Evolutionary conservation across 148 eudicot species (phyloP), one percentile per base, ranked within the genome.

Genomic region (Rhododendron simsii): DNA sequence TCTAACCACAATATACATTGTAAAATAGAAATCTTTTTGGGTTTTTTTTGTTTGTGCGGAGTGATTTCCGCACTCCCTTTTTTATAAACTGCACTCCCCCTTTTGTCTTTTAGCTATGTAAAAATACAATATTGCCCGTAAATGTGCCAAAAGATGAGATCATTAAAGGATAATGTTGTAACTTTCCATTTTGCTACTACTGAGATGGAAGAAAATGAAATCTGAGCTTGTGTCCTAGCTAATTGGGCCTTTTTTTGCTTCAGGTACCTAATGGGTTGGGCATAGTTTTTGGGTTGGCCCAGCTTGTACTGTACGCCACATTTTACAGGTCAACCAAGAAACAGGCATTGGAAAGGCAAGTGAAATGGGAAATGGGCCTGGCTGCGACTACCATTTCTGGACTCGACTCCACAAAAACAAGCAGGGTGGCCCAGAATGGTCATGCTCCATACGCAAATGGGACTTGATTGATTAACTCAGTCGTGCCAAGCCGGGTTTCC

Each of bases 211-310:
- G 50, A 47, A 8, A 63, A 63, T 28, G 30, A 65, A n/a, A 65
- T 65, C 11, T 65, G n/a, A 7, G 71, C 14, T 21, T n/a, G 14
- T n/a, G n/a, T 23, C n/a, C 12, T 28, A n/a, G 28, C 28, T 69
- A 28, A 69, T 18, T 51, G 57, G 57, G 57, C 57, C 57, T 3
- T 3, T 41, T 41, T 41, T 48, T 55, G 33, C 1, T 61, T 63
- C 88, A 96, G 98, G 92, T 87, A 9, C 98, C 98, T 15, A 96
- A 96, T 88, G 96, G 93, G 82, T 47, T 92, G 85, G 98, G 98
- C 2, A 45, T 91, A 18, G 26, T 94, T 45, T 92, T 93, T 67
- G 93, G 95, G 53, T 35, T 93, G 87, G 93, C 87, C 83, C 98
- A 96, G 44, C 81, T 96, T 41, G 82, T 92, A 23, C 87, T 96